Evolutionary conservation across 495 filamentous ascomycete genomes (phyloP).

Genomic region (Podospora didyma): DNA sequence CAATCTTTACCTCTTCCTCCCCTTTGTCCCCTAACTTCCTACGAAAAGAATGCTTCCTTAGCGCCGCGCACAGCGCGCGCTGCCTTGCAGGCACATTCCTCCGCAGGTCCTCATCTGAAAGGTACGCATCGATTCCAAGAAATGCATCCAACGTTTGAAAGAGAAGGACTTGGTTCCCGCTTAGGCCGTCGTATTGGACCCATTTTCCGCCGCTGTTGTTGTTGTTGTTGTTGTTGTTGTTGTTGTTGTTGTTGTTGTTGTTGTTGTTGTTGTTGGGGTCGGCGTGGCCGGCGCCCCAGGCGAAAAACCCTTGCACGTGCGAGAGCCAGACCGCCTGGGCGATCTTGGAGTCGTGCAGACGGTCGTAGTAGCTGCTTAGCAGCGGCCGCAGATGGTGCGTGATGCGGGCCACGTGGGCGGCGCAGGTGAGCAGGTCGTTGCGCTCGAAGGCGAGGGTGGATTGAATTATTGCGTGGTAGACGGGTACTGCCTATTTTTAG

Average conservation of each 20-base stretch:
- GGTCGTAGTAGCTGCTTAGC: conserved; percentile 29
- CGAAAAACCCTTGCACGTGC: conserved; percentile 42
- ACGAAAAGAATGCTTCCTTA: conserved; percentile 21
- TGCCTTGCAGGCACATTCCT: conserved; percentile 31
- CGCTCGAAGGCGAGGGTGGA: conserved; percentile 22
- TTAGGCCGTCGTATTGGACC: conserved; percentile 41
- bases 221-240: too few relatives aligned
- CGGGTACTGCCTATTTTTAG: conserved; percentile 15
- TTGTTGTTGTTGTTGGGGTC: too few relatives aligned
- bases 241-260: too few relatives aligned
- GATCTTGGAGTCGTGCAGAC: conserved; percentile 21
- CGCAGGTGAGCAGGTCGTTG: conserved; percentile 17
- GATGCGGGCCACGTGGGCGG: conserved; percentile 21
- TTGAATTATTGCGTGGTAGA: conserved; percentile 31
- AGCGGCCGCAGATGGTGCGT: conserved; percentile 19
- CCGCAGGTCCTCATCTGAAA: conserved; percentile 18
- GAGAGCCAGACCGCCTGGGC: conserved; percentile 30
- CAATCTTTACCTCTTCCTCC: conserved; percentile 22
- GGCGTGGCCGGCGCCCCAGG: conserved; percentile 33
- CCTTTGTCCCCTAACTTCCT: conserved; percentile 13
- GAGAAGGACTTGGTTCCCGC: conserved; percentile 39
- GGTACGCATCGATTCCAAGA: conserved; percentile 38
- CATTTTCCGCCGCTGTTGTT: conserved; percentile 28
- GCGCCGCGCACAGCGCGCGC: conserved; percentile 24
- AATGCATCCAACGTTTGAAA: conserved; percentile 43